These are phyloP conservation scores for Ophiostoma himal-ulmi DNA, from an alignment of 2,329 filamentous ascomycete species.

Conservation along the genomic window DNA sequence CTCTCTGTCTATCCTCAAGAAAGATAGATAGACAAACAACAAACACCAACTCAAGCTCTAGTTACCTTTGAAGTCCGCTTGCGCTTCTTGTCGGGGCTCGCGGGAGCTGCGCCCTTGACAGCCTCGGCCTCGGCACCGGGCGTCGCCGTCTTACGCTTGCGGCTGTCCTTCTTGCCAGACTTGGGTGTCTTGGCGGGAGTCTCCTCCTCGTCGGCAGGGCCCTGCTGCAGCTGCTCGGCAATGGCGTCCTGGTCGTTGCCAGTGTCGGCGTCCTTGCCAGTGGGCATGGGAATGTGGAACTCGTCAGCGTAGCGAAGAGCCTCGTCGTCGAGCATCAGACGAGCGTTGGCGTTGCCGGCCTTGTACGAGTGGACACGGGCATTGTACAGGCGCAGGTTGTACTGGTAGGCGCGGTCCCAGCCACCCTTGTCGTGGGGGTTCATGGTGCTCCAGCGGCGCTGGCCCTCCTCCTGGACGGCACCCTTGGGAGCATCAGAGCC, in stretches of 20 bases:
- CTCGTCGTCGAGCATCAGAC: slow-evolving; percentile 56
- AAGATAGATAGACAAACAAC: background rate
- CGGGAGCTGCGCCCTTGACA: slow-evolving; percentile 39
- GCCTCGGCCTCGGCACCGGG: slow-evolving; percentile 42
- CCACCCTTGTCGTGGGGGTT: slow-evolving; percentile 62
- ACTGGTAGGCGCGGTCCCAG: slow-evolving; percentile 63
- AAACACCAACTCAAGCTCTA: slow-evolving; percentile 49
- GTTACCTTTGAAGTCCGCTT: slow-evolving; percentile 53
- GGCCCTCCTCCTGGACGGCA: slow-evolving; percentile 81
- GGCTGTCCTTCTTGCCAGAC: slow-evolving; percentile 43
- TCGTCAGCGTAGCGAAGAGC: slow-evolving; percentile 56
- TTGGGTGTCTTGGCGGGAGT: slow-evolving; percentile 53
- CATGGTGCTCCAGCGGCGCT: slow-evolving; percentile 79
- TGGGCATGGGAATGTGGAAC: slow-evolving; percentile 49
- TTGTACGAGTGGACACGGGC: slow-evolving; percentile 61
- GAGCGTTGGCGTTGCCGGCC: slow-evolving; percentile 51
- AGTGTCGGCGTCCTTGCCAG: slow-evolving; percentile 41
- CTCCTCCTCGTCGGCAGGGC: slow-evolving; percentile 40
- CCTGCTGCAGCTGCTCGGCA: slow-evolving; percentile 52
- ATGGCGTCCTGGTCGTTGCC: slow-evolving; percentile 52
- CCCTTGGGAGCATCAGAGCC: slow-evolving; percentile 72
- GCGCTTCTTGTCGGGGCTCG: slow-evolving; percentile 59
- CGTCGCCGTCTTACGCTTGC: slow-evolving; percentile 52
- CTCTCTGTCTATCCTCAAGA: slow-evolving; percentile 27
- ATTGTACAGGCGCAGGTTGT: slow-evolving; percentile 61